Evolutionary conservation across 1,284 basidiomycete species (phyloP).

Genomic region (Sanghuangporus sanghuang): DNA sequence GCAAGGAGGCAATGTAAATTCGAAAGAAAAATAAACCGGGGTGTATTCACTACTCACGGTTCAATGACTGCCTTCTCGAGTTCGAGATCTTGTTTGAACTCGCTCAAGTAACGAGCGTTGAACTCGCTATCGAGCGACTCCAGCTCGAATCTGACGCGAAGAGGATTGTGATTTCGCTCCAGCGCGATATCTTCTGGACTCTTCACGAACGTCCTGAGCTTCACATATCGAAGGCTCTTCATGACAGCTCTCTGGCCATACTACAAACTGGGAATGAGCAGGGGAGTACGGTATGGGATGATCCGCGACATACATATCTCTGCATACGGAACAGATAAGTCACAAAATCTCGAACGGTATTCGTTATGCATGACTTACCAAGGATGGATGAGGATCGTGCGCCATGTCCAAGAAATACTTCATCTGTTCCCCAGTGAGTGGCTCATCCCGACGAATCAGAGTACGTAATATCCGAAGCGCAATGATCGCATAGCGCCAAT

Average conservation of each 20-base stretch:
- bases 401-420: slow-evolving; percentile 52
- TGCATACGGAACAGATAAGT: slow-evolving; percentile 23
- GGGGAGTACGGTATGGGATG: neutral
- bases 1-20: slow-evolving; percentile 2
- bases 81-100: slow-evolving; percentile 43
- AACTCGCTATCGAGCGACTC: slow-evolving; percentile 49
- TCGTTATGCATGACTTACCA: slow-evolving; percentile 39
- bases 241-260: slow-evolving; percentile 66
- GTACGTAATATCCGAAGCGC: slow-evolving; percentile 71
- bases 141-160: slow-evolving; percentile 46
- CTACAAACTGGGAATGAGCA: slow-evolving; percentile 29
- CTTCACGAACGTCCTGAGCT: slow-evolving; percentile 69
- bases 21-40: neutral
- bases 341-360: neutral
- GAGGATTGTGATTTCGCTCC: slow-evolving; percentile 49
- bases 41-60: slow-evolving; percentile 36
- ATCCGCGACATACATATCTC: slow-evolving; percentile 53
- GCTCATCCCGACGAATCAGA: slow-evolving; percentile 69
- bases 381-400: slow-evolving; percentile 55
- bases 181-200: slow-evolving; percentile 54
- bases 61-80: slow-evolving; percentile 27
- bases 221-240: slow-evolving; percentile 65
- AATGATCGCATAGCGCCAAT: slow-evolving; percentile 82
- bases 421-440: slow-evolving; percentile 49
- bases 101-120: slow-evolving; percentile 49